Percentiles rank a stretch among this genome's conserved stretches.
Evolutionary conservation across 1,139 yeast species (phyloP).

Genomic region (Eremothecium coryli): DNA sequence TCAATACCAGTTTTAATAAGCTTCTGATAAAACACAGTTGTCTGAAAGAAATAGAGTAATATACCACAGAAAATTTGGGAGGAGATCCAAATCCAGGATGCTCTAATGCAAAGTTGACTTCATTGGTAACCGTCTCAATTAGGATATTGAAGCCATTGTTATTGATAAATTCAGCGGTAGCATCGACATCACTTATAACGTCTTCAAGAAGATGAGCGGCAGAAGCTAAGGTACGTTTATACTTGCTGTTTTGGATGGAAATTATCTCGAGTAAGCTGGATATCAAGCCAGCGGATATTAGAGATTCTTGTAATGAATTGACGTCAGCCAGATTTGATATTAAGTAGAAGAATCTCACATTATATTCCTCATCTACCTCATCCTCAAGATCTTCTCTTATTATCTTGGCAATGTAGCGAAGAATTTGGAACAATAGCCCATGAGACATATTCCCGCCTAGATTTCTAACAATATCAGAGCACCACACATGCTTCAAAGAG

Average conservation of each 20-base stretch:
- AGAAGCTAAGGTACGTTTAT: conserved; percentile 53
- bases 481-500: conserved; percentile 60
- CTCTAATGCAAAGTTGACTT: conserved; percentile 54
- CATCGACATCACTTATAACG: conserved; percentile 41
- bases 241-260: conserved; percentile 39
- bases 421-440: conserved; percentile 66
- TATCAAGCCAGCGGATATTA: conserved; percentile 64
- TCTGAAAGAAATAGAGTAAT: conserved; percentile 52
- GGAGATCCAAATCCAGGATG: conserved; percentile 48
- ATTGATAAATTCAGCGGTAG: conserved; percentile 52
- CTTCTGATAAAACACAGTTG: conserved; percentile 54
- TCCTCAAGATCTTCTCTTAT: conserved; percentile 28
- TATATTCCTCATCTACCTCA: conserved; percentile 39
- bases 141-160: conserved; percentile 57
- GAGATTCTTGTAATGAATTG: conserved; percentile 40
- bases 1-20: conserved; percentile 50
- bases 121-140: conserved; percentile 54
- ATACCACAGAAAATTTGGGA: conserved; percentile 45
- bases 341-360: conserved; percentile 47
- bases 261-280: conserved; percentile 58
- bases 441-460: conserved; percentile 86
- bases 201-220: conserved; percentile 55
- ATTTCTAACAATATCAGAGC: conserved; percentile 70
- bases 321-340: conserved; percentile 50
- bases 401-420: conserved; percentile 51